Evolutionary conservation across 768 basidiomycete species (phyloP), one percentile per base, ranked within the genome.

Genomic region (Auriculariales sp.): DNA sequence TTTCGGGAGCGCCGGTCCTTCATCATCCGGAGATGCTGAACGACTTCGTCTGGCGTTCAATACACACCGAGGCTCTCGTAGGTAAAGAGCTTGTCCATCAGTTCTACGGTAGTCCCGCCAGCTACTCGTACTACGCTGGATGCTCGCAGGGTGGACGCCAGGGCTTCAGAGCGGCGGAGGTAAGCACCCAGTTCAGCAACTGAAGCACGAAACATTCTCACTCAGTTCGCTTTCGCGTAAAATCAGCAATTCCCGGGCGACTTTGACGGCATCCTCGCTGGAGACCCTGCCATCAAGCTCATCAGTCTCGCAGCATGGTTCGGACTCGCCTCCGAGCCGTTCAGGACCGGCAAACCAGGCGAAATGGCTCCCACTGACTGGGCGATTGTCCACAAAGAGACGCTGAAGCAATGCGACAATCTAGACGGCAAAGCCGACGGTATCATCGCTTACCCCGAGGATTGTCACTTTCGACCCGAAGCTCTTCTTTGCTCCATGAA

Each of bases 141-240:
- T 65, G 63, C 50, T 62, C 61, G 0, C 59, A 56, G 2, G 63
- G 62, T 54, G 63, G 63, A 24, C 56, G 63, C n/a, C 61, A 62
- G 49, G 63, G 61, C 53, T 57, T 55, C 9, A 55, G 57, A 35
- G 49, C 57, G 3, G 59, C 59, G n/a, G n/a, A n/a, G n/a, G n/a
- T n/a, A n/a, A n/a, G n/a, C n/a, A n/a, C n/a, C n/a, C n/a, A n/a
- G n/a, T n/a, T n/a, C n/a, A n/a, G n/a, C n/a, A n/a, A n/a, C n/a
- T n/a, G n/a, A n/a, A n/a, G n/a, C n/a, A n/a, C n/a, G n/a, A n/a
- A n/a, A n/a, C n/a, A n/a, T n/a, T n/a, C n/a, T n/a, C n/a, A n/a
- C n/a, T n/a, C n/a, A n/a, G n/a, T n/a, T n/a, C n/a, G n/a, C n/a
- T n/a, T n/a, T n/a, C n/a, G n/a, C n/a, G n/a, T n/a, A n/a, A n/a